Conservation (phyloP, 306 rosid species). For the Sicyos baderoa region DNA sequence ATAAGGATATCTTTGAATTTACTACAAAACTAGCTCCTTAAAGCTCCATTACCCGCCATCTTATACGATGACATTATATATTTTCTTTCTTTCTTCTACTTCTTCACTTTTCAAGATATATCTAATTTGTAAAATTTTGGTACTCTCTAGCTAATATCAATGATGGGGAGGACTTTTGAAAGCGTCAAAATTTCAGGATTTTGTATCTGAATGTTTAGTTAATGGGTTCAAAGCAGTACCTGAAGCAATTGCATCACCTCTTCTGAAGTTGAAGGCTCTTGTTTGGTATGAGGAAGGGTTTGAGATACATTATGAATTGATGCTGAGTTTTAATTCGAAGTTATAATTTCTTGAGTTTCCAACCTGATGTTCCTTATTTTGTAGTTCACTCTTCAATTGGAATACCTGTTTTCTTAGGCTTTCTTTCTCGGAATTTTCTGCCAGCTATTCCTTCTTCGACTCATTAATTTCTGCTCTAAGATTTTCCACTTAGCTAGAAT, state of each 20-base stretch:
- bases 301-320: slow-evolving; percentile 29
- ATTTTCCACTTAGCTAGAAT: slow-evolving; percentile 42
- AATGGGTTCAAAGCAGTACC: slow-evolving; percentile 29
- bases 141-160: not conserved
- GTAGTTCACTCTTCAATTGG: slow-evolving; percentile 53
- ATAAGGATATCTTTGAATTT: slow-evolving; percentile 11
- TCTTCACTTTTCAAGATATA: not conserved
- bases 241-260: slow-evolving; percentile 33
- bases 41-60: not conserved
- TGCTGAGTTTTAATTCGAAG: slow-evolving; percentile 20
- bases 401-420: slow-evolving; percentile 42
- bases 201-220: not conserved
- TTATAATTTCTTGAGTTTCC: too few relatives aligned
- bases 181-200: not conserved
- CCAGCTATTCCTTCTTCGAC: slow-evolving; percentile 32
- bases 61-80: too few relatives aligned
- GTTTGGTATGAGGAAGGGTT: slow-evolving; percentile 17
- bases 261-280: slow-evolving; percentile 26
- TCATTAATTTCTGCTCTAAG: slow-evolving; percentile 43
- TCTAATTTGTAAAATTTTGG: not conserved
- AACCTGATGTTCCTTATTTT: slow-evolving; percentile 34
- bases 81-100: slow-evolving; percentile 1
- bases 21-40: slow-evolving; percentile 3
- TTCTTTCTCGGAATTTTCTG: slow-evolving; percentile 52
- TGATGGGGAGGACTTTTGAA: not conserved